Evolutionary conservation across 139 green algal species (phyloP).

Genomic region (Parachlorella kessleri): DNA sequence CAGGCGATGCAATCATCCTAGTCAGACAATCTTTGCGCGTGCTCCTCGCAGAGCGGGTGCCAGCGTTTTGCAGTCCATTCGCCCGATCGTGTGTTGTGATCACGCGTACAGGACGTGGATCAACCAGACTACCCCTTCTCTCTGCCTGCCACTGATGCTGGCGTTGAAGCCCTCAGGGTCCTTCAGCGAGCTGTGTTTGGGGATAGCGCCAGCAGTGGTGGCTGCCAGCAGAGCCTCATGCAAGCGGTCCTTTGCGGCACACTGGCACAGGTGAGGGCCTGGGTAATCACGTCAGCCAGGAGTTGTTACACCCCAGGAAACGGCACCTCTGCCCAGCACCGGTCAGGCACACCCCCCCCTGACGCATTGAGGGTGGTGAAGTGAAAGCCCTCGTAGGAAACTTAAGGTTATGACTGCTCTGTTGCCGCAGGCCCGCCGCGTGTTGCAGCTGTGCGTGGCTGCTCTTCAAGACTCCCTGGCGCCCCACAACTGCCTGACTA

Average conservation of each 20-base stretch:
- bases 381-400: too few species aligned
- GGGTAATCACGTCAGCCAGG: too few species aligned
- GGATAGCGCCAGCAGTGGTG: not conserved
- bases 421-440: slow-evolving; percentile 12
- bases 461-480: slow-evolving; percentile 17
- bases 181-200: slow-evolving; percentile 29
- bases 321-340: not conserved
- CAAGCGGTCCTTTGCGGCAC: not conserved
- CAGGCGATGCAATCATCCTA: too few species aligned
- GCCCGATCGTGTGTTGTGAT: too few species aligned
- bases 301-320: not conserved
- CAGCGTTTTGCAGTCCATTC: too few species aligned
- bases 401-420: not conserved
- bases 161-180: not conserved
- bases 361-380: too few species aligned
- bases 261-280: slow-evolving; percentile 7
- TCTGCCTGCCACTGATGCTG: slow-evolving; percentile 4
- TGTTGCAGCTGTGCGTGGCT: slow-evolving; percentile 18
- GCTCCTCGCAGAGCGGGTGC: too few species aligned
- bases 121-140: slow-evolving; percentile 3
- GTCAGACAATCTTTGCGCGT: too few species aligned
- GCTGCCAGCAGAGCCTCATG: not conserved
- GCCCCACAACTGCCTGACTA: slow-evolving; percentile 20
- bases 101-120: slow-evolving; percentile 24
- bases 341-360: not conserved